phyloP scores from a whole-genome alignment of 257 asterid species.

The Penstemon newberryi region DNA sequence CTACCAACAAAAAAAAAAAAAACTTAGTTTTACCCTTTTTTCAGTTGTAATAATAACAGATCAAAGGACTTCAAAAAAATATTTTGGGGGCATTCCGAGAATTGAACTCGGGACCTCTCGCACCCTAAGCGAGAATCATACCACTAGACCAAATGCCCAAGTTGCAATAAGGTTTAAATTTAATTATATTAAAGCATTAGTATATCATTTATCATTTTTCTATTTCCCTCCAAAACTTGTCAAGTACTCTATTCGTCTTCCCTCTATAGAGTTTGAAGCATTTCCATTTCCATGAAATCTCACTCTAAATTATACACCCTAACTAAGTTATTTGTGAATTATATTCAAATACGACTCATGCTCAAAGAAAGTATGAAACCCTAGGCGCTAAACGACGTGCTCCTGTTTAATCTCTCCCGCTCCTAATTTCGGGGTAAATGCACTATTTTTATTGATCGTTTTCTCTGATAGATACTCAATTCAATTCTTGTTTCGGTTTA shows the following conservation, averaged over 20 bases:
- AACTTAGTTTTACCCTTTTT: too few species aligned
- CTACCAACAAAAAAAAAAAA: too few species aligned
- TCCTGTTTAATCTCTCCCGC: not conserved
- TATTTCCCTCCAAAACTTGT: slow-evolving; percentile 12
- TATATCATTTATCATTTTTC: not conserved
- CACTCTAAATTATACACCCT: slow-evolving; percentile 14
- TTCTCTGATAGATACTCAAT: not conserved
- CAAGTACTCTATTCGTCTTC: not conserved
- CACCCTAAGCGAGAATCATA: slow-evolving; percentile 54
- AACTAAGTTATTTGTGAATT: not conserved
- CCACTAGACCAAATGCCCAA: slow-evolving; percentile 21
- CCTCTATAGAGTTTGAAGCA: too few species aligned
- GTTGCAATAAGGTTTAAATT: not conserved
- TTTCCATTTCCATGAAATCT: slow-evolving; percentile 2
- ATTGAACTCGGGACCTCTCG: slow-evolving; percentile 86
- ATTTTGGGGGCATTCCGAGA: slow-evolving; percentile 64
- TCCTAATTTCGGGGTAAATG: slow-evolving; percentile 30
- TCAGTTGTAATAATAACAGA: too few species aligned
- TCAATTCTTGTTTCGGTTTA: not conserved
- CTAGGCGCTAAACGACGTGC: slow-evolving; percentile 22
- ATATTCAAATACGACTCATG: not conserved
- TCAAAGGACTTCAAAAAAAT: too few species aligned
- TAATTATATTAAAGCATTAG: not conserved
- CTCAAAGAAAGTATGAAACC: slow-evolving; percentile 34
- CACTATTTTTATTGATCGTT: not conserved